These are phyloP conservation scores for Leishmania major DNA, from an alignment of 208 protist species.

Conservation along the genomic window DNA sequence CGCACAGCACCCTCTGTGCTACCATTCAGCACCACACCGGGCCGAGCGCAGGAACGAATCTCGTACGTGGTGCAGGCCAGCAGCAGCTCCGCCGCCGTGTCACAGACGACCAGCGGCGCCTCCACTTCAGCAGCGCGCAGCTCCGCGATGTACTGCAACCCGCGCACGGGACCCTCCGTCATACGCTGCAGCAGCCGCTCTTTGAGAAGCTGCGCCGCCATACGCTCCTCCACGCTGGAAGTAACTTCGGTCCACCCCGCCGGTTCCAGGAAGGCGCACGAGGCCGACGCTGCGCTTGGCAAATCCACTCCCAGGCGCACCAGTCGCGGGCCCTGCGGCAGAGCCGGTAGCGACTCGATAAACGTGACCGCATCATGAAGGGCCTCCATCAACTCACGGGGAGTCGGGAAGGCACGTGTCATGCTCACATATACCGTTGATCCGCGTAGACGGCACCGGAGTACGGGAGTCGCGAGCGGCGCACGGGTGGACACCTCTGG, in stretches of 20 bases:
- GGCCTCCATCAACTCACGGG: conserved; percentile 25
- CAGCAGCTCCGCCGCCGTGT: conserved; percentile 26
- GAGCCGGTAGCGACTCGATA: conserved; percentile 20
- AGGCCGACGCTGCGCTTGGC: background rate
- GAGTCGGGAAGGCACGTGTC: background rate
- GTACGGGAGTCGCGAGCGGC: background rate
- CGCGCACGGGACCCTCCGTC: background rate
- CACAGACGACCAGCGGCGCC: conserved; percentile 6
- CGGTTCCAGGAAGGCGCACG: conserved; percentile 7
- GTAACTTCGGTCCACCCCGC: conserved; percentile 6
- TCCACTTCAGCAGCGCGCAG: conserved; percentile 1
- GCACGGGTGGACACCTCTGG: background rate
- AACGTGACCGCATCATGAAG: conserved; percentile 33
- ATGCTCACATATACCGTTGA: conserved; percentile 18
- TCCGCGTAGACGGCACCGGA: conserved; percentile 22
- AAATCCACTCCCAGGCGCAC: conserved; percentile 21
- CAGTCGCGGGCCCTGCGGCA: conserved; percentile 1
- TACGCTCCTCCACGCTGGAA: background rate
- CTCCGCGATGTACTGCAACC: conserved; percentile 22
- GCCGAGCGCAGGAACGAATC: background rate
- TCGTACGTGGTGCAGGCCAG: conserved; percentile 20
- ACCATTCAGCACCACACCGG: background rate
- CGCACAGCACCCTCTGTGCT: background rate
- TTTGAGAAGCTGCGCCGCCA: conserved; percentile 13
- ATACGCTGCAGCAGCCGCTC: conserved; percentile 29